Percentiles rank a stretch among this genome's conserved stretches.
phyloP scores from a whole-genome alignment of 331 rosid species.

The Pyrus hybrid region DNA sequence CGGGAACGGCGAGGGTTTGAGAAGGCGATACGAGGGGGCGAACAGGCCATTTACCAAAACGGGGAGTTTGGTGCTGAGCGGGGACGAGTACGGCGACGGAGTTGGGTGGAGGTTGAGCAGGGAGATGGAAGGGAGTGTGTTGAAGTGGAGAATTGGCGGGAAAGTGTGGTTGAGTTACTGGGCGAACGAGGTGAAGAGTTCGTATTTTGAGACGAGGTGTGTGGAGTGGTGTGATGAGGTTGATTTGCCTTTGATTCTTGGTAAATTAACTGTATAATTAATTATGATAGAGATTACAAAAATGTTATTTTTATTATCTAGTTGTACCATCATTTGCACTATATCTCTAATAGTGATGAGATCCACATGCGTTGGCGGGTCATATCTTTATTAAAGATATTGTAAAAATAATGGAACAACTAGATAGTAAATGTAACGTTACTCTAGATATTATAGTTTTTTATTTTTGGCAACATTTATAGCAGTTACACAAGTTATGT shows the following conservation, averaged over 20 bases:
- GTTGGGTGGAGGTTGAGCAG: slow-evolving; percentile 67
- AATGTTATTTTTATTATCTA: no score
- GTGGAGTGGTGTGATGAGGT: slow-evolving; percentile 96
- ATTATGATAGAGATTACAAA: neutral
- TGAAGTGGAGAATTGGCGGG: slow-evolving; percentile 91
- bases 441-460: no score
- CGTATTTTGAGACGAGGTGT: slow-evolving; percentile 59
- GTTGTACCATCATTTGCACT: no score
- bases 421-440: accelerated
- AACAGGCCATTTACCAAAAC: slow-evolving; percentile 48
- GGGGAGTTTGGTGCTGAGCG: slow-evolving; percentile 64
- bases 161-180: slow-evolving; percentile 64
- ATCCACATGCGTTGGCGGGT: no score
- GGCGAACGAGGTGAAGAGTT: slow-evolving; percentile 40
- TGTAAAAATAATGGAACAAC: accelerated
- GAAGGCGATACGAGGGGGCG: slow-evolving; percentile 31
- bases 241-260: slow-evolving; percentile 74
- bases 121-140: slow-evolving; percentile 89
- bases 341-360: no score
- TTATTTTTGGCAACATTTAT: no score
- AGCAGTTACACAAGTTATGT: no score
- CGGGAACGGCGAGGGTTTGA: slow-evolving; percentile 14
- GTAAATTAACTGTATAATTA: slow-evolving; percentile 10
- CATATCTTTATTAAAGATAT: no score
- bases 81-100: slow-evolving; percentile 79